Percentiles rank a stretch among this genome's conserved stretches.
phyloP scores from a whole-genome alignment of 164 flowering plant species.

The Tetrastigma voinierianum region DNA sequence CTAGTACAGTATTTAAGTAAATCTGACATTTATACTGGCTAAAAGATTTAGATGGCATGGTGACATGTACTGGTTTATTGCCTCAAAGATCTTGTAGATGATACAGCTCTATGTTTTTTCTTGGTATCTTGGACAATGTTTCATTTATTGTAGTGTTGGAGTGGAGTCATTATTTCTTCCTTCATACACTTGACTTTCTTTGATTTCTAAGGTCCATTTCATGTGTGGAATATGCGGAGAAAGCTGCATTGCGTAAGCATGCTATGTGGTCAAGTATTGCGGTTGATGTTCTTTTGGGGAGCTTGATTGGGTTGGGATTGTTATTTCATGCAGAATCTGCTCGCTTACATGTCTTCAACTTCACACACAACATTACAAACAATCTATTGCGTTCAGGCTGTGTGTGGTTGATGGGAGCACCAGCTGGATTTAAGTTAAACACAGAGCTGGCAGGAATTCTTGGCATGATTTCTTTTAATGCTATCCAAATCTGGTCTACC shows the following conservation, averaged over 20 bases:
- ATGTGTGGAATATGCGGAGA: constrained; percentile 77
- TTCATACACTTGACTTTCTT: neutral
- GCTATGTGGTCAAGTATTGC: constrained; percentile 74
- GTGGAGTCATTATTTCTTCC: neutral
- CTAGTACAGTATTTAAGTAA: no score
- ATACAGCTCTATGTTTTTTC: no score
- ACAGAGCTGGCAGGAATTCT: constrained; percentile 82
- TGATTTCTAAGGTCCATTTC: constrained; percentile 51
- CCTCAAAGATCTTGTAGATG: no score
- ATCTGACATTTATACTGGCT: no score
- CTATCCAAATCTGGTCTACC: constrained; percentile 93
- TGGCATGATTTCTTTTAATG: constrained; percentile 78
- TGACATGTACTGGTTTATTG: no score
- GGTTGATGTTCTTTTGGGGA: constrained; percentile 75
- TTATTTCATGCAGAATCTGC: constrained; percentile 42
- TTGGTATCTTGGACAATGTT: no score
- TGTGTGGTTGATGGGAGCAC: constrained; percentile 98
- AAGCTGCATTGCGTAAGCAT: constrained; percentile 63
- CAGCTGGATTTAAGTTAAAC: constrained; percentile 97
- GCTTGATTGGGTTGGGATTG: constrained; percentile 55
- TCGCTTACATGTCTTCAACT: constrained; percentile 43
- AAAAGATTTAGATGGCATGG: no score
- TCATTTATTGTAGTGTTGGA: neutral
- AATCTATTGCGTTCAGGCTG: constrained; percentile 77
- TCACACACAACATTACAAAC: constrained; percentile 53